These are phyloP conservation scores for Oryza meridionalis DNA, from an alignment of 176 grass and related monocot species.

Conservation along the genomic window DNA sequence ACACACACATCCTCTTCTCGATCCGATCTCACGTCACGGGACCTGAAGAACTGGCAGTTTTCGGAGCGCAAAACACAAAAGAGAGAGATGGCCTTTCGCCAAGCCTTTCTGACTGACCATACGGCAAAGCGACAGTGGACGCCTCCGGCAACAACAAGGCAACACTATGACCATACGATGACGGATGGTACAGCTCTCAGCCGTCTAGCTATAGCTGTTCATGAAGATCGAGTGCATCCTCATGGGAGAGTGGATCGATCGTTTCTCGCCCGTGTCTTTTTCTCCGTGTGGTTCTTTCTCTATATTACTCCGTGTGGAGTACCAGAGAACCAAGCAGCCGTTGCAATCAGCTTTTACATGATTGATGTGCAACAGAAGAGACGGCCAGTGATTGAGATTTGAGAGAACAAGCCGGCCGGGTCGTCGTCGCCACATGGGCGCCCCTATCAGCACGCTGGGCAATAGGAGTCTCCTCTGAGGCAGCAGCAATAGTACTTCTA, in stretches of 20 bases:
- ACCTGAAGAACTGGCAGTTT: not conserved
- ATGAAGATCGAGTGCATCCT: conserved; percentile 1
- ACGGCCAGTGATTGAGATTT: not conserved
- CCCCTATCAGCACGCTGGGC: conserved; percentile 5
- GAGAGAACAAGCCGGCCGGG: not conserved
- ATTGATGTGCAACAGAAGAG: conserved; percentile 27
- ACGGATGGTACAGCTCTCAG: not conserved
- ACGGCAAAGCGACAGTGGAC: too few relatives aligned
- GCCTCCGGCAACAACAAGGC: not conserved
- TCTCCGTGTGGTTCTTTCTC: conserved; percentile 11
- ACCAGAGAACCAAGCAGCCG: not conserved
- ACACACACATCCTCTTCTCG: not conserved
- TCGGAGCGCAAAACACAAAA: not conserved
- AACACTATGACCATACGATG: not conserved
- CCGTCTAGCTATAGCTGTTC: not conserved
- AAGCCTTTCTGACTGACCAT: not conserved
- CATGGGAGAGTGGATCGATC: not conserved
- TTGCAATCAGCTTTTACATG: conserved; percentile 17
- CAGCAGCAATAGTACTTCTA: too few relatives aligned
- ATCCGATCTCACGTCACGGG: not conserved
- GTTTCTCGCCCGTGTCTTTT: not conserved
- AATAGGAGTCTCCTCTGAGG: not conserved
- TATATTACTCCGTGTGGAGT: too few relatives aligned
- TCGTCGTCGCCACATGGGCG: not conserved
- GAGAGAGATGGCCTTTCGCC: not conserved